Percentiles rank a stretch among this genome's conserved stretches.
phyloP scores from a whole-genome alignment of 2,329 filamentous ascomycete species.

The Penicillium sp. region DNA sequence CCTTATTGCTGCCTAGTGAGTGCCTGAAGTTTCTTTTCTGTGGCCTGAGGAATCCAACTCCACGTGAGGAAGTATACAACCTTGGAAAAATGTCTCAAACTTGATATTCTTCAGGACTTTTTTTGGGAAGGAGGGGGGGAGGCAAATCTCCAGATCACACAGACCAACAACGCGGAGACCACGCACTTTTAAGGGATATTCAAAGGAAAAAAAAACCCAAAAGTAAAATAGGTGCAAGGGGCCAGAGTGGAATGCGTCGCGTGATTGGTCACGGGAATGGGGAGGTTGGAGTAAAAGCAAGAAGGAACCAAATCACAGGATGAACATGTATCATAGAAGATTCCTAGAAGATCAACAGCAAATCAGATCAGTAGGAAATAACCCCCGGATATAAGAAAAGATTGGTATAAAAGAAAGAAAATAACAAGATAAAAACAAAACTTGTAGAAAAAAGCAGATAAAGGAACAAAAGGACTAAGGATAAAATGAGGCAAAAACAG shows the following conservation, averaged over 20 bases:
- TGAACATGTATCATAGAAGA: not conserved
- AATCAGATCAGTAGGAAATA: not conserved
- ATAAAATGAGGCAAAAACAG: conserved; percentile 6
- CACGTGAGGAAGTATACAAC: not conserved
- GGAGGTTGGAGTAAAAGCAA: conserved; percentile 1
- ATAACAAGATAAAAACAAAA: not conserved
- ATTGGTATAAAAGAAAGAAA: not conserved
- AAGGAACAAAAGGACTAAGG: not conserved
- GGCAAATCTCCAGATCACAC: not conserved
- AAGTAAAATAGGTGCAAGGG: not conserved
- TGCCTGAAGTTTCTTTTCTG: conserved; percentile 4
- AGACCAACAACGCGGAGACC: not conserved
- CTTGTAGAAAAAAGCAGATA: not conserved
- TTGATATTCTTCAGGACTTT: not conserved
- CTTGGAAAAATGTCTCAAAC: not conserved
- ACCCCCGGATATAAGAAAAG: not conserved
- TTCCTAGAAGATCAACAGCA: not conserved
- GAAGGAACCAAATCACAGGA: not conserved
- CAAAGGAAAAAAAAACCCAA: not conserved
- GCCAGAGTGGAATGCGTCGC: conserved; percentile 9
- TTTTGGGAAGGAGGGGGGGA: not conserved
- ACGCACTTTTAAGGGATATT: not conserved
- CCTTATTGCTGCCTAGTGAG: conserved; percentile 8
- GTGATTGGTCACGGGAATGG: conserved; percentile 24
- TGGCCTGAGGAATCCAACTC: conserved; percentile 1